Percentiles rank a stretch among this genome's conserved stretches.
These are phyloP conservation scores for Gloeostereum incarnatum DNA, from an alignment of 768 basidiomycete species.

Conservation along the genomic window DNA sequence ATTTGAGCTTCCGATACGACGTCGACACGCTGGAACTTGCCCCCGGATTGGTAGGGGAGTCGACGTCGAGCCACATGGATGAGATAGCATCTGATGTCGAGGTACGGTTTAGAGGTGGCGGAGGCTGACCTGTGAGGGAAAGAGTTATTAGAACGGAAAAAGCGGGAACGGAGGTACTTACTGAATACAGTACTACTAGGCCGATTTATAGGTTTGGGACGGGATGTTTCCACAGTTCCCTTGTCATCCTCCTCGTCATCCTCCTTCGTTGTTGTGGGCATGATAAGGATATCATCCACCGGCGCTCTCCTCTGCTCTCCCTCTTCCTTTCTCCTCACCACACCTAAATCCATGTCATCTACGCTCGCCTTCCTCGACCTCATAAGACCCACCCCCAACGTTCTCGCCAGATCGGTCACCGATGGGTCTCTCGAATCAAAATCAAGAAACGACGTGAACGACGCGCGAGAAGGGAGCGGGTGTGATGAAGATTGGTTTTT, in stretches of 20 bases:
- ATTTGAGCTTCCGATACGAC: constrained; percentile 18
- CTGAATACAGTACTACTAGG: constrained; percentile 8
- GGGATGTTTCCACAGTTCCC: not conserved
- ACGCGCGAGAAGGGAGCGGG: constrained; percentile 6
- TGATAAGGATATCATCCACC: not conserved
- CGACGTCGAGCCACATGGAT: not conserved
- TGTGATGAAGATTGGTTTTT: not conserved
- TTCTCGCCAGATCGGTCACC: not conserved
- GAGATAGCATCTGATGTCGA: constrained; percentile 3
- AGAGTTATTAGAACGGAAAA: too few relatives aligned
- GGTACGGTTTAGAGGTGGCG: too few relatives aligned
- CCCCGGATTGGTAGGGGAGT: not conserved
- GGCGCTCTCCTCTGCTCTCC: not conserved
- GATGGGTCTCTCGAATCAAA: constrained; percentile 14
- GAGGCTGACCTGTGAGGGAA: too few relatives aligned
- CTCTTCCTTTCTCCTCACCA: not conserved
- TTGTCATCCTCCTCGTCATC: not conserved
- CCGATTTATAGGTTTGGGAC: too few relatives aligned
- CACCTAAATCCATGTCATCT: not conserved
- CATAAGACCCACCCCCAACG: not conserved
- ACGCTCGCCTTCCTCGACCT: not conserved
- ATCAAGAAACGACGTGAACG: constrained; percentile 21
- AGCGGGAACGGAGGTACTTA: too few relatives aligned
- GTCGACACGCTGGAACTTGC: not conserved
- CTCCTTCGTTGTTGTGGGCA: not conserved